These are phyloP conservation scores for Tricholoma sp. DNA, from an alignment of 768 basidiomycete species.

Conservation along the genomic window DNA sequence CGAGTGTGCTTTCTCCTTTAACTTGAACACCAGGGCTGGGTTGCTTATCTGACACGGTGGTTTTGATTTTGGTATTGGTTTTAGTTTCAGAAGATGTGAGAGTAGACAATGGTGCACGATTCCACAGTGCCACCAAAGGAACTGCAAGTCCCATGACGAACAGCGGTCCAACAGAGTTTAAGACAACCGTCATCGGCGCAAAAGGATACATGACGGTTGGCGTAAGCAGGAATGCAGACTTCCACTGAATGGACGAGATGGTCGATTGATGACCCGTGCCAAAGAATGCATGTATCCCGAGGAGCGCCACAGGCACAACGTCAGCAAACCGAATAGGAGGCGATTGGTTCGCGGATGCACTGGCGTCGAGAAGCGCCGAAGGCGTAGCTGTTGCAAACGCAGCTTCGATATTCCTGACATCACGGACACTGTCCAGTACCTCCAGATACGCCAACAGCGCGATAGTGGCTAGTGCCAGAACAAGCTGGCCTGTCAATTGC, in stretches of 20 bases:
- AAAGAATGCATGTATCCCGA: slow-evolving; percentile 76
- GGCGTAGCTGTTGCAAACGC: slow-evolving; percentile 47
- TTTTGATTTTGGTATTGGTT: not conserved
- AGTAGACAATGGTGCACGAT: slow-evolving; percentile 54
- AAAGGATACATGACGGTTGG: slow-evolving; percentile 64
- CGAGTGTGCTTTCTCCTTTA: slow-evolving; percentile 40
- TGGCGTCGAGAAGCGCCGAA: slow-evolving; percentile 34
- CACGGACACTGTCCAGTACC: slow-evolving; percentile 74
- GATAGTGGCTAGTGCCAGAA: slow-evolving; percentile 56
- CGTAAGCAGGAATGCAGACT: slow-evolving; percentile 81
- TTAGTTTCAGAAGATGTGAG: slow-evolving; percentile 3
- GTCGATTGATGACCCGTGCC: slow-evolving; percentile 90
- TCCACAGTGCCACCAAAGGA: slow-evolving; percentile 80
- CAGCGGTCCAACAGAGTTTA: slow-evolving; percentile 76
- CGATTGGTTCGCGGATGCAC: slow-evolving; percentile 22
- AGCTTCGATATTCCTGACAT: slow-evolving; percentile 50
- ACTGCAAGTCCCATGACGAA: slow-evolving; percentile 59
- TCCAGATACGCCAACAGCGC: slow-evolving; percentile 77
- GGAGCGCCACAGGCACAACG: slow-evolving; percentile 65
- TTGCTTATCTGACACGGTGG: slow-evolving; percentile 1
- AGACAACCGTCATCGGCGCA: slow-evolving; percentile 64
- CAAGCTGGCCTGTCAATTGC: slow-evolving; percentile 81
- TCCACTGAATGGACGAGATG: slow-evolving; percentile 92
- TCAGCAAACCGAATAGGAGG: slow-evolving; percentile 57
- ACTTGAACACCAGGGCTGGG: slow-evolving; percentile 25